Evolutionary conservation across 1,284 basidiomycete species (phyloP), one percentile per base, ranked within the genome.

Genomic region (Moesziomyces globuligerus): DNA sequence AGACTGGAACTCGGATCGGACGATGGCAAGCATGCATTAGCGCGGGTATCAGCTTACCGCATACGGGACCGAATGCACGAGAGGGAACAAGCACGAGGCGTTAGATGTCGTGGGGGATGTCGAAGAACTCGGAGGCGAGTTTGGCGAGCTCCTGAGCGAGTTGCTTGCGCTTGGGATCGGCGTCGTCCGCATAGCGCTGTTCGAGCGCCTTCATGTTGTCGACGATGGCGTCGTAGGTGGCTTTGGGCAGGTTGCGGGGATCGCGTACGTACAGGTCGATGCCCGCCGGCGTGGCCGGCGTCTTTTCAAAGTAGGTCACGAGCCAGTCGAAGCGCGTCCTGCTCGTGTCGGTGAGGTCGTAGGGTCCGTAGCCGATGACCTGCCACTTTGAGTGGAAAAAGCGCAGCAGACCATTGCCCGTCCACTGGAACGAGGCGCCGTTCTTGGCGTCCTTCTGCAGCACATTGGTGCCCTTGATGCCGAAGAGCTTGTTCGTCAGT

Each of bases 261-360:
- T 70, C 67, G 3, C 67, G 25, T 8, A 72, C 69, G 38, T 64
- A 72, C 20, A 72, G 37, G 20, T 72, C 70, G 48, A 72, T 64
- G 9, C 70, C 70, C 4, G 60, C 42, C 3, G 64, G 64, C 3
- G 70, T 72, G 1, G 58, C 65, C 5, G 54, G 66, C 0, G 70
- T 72, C 43, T 72, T 72, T 38, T 72, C 60, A 42, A 72, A 72
- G 48, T 72, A 72, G 11, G 70, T 72, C 11, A 72, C 61, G 28
- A 72, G 21, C 64, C 62, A 72, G 42, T 68, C 64, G 42, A 68
- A 62, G 23, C 60, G 50, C 10, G 53, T 64, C 7, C 53, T 52
- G 10, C 49, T 53, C 1, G 53, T 51, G n/a, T 71, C 62, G 28
- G 41, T 38, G 24, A 66, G 57, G 46, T 71, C 62, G 68, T 71